These are phyloP conservation scores for Trichosporon ovoides DNA, from an alignment of 1,284 basidiomycete genomes.

Conservation along the genomic window DNA sequence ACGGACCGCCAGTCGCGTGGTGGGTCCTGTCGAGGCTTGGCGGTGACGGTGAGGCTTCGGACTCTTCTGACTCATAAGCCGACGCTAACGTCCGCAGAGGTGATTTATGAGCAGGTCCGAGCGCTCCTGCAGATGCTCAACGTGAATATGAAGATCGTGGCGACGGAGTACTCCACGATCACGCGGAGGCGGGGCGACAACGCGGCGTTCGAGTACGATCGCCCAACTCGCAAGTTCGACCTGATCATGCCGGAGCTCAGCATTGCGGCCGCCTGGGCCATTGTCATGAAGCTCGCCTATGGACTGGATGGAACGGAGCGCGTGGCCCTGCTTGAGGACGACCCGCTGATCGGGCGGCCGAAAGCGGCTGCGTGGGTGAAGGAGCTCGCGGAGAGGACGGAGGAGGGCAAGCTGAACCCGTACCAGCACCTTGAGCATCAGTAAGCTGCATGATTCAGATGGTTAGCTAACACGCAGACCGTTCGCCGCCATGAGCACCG, in stretches of 20 bases:
- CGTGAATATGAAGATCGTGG: constrained; percentile 42
- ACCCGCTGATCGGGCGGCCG: constrained; percentile 62
- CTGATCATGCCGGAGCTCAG: constrained; percentile 67
- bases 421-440: constrained; percentile 20
- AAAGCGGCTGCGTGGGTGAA: constrained; percentile 55
- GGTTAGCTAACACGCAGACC: constrained; percentile 16
- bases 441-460: constrained; percentile 18
- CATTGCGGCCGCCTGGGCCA: constrained; percentile 61
- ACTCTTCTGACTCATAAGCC: constrained; percentile 53
- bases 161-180: constrained; percentile 10
- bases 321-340: constrained; percentile 15
- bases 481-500: constrained; percentile 25
- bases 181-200: constrained; percentile 39
- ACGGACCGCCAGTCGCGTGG: constrained; percentile 74
- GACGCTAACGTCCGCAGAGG: constrained; percentile 52
- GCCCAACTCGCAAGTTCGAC: constrained; percentile 25
- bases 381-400: constrained; percentile 48
- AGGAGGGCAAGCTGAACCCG: constrained; percentile 33
- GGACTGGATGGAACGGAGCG: constrained; percentile 67
- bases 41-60: constrained; percentile 64
- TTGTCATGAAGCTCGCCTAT: constrained; percentile 75
- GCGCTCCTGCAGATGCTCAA: constrained; percentile 33
- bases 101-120: constrained; percentile 52
- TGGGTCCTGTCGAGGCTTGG: constrained; percentile 63
- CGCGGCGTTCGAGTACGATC: neutral